Conservation (phyloP, 1,139 yeast species). For the Pneumocystis wakefieldiae region DNA sequence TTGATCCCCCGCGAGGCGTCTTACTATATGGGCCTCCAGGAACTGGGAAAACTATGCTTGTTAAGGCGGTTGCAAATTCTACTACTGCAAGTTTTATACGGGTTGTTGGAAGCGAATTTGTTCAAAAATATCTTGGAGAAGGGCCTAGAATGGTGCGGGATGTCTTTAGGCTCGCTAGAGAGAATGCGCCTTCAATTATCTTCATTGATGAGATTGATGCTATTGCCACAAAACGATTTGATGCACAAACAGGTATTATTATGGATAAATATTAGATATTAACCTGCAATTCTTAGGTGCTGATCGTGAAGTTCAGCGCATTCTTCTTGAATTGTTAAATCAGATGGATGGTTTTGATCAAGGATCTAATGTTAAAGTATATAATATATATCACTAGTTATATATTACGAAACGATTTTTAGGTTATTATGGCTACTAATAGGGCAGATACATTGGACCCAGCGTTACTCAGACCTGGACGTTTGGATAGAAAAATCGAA, state of each 20-base stretch:
- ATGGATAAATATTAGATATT: background rate
- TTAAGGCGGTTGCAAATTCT: slow-evolving; percentile 94
- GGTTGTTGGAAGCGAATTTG: slow-evolving; percentile 95
- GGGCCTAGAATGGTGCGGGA: slow-evolving; percentile 99
- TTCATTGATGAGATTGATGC: slow-evolving; percentile 98
- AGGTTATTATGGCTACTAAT: slow-evolving; percentile 94
- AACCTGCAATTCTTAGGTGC: slow-evolving; percentile 35
- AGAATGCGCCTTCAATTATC: slow-evolving; percentile 89
- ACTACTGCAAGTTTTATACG: slow-evolving; percentile 92
- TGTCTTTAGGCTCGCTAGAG: slow-evolving; percentile 91
- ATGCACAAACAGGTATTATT: slow-evolving; percentile 67
- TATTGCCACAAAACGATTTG: slow-evolving; percentile 96
- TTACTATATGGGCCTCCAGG: slow-evolving; percentile 97
- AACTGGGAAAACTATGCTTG: slow-evolving; percentile 97
- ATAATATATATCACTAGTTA: background rate
- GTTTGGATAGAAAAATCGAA: slow-evolving; percentile 95
- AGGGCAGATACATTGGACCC: slow-evolving; percentile 97
- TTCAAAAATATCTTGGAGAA: slow-evolving; percentile 95
- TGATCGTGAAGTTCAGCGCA: slow-evolving; percentile 97
- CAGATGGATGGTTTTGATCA: slow-evolving; percentile 99
- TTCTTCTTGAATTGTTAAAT: slow-evolving; percentile 81
- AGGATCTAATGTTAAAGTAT: slow-evolving; percentile 64
- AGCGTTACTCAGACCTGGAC: slow-evolving; percentile 92
- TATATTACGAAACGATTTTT: background rate
- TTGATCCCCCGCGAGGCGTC: slow-evolving; percentile 97